Conservation (phyloP, 2,329 filamentous ascomycete species). For the Botryosphaeria dothidea region DNA sequence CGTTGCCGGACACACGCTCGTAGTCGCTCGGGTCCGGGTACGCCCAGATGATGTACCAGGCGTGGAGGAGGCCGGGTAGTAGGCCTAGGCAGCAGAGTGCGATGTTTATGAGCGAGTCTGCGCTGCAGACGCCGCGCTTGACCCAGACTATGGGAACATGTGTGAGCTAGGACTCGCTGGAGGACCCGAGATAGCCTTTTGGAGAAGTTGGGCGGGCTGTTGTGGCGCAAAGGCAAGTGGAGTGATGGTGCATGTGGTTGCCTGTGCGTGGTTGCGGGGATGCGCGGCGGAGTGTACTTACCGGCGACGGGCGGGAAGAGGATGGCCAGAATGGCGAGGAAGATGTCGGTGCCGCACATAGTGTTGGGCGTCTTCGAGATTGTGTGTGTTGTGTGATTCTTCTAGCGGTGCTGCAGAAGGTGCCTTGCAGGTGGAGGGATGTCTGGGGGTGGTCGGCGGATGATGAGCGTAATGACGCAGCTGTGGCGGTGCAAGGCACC, state of each 20-base stretch:
- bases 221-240: not conserved
- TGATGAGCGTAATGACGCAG: constrained; percentile 15
- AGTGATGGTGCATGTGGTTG: constrained; percentile 2
- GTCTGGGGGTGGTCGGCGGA: constrained; percentile 1
- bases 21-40: constrained; percentile 81
- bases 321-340: constrained; percentile 61
- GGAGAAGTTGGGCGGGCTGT: not conserved
- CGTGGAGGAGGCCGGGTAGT: constrained; percentile 85
- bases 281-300: constrained; percentile 35
- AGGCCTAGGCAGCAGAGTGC: constrained; percentile 66
- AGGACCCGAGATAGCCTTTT: constrained; percentile 3
- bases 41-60: constrained; percentile 97
- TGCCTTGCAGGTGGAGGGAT: constrained; percentile 8
- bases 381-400: not conserved
- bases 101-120: constrained; percentile 93
- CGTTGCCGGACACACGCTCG: constrained; percentile 57
- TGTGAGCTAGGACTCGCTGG: constrained; percentile 18
- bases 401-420: not conserved
- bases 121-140: constrained; percentile 88
- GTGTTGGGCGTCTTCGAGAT: not conserved
- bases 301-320: constrained; percentile 62
- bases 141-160: constrained; percentile 74
- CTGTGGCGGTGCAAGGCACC: not conserved
- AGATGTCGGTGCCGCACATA: constrained; percentile 63
- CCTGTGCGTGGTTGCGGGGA: constrained; percentile 21